phyloP scores from a whole-genome alignment of 148 eudicot species.

The Rhododendron griersonianum region DNA sequence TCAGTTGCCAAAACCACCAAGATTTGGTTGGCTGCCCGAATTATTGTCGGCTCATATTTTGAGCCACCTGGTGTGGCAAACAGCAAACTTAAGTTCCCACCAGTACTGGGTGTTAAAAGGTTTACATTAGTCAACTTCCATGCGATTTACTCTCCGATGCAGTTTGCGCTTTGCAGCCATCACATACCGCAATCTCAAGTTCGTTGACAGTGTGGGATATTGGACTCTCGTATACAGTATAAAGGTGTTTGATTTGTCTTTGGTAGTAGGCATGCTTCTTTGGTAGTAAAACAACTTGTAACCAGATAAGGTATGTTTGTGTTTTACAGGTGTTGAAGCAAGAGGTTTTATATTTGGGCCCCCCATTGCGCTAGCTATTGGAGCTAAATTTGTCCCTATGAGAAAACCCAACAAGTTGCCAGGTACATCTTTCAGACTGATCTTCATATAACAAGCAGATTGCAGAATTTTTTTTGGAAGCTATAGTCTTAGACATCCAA shows the following conservation, averaged over 20 bases:
- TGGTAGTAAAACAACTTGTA: neutral
- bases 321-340: constrained; percentile 81
- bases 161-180: neutral
- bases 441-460: neutral
- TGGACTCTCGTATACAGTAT: neutral
- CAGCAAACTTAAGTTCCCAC: neutral
- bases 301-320: neutral
- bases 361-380: constrained; percentile 95
- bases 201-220: neutral
- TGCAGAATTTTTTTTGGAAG: neutral
- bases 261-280: neutral
- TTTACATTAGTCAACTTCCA: neutral
- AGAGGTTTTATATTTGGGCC: constrained; percentile 99
- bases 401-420: constrained; percentile 92
- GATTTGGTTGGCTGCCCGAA: neutral
- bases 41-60: neutral
- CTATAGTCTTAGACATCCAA: neutral
- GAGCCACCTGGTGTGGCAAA: neutral
- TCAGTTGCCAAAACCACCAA: neutral
- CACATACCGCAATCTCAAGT: neutral
- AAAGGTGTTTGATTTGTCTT: neutral
- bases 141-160: neutral
- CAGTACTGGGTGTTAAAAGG: neutral
- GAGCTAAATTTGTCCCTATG: constrained; percentile 95
- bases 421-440: constrained; percentile 31